phyloP scores from a whole-genome alignment of 2,329 filamentous ascomycete species.

The Ampelomyces quisqualis region DNA sequence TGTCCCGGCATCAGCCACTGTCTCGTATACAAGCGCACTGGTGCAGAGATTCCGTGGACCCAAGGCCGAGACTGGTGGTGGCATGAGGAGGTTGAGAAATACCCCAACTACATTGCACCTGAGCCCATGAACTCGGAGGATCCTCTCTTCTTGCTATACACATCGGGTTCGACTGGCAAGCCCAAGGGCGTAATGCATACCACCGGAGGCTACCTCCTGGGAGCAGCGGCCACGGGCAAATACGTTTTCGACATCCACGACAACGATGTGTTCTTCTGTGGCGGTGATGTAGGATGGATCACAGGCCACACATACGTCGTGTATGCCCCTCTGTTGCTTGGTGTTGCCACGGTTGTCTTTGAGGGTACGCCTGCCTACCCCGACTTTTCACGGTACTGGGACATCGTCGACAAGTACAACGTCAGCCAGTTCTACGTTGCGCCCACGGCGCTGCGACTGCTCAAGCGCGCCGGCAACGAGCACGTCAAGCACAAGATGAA shows the following conservation, averaged over 20 bases:
- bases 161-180: conserved; percentile 95
- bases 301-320: conserved; percentile 98
- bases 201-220: conserved; percentile 90
- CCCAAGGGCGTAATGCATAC: conserved; percentile 99
- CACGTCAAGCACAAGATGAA: conserved; percentile 89
- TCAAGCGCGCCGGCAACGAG: conserved; percentile 94
- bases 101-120: conserved; percentile 86
- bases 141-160: conserved; percentile 96
- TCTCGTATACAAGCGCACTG: conserved; percentile 93
- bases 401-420: conserved; percentile 91
- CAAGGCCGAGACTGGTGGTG: conserved; percentile 91
- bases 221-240: conserved; percentile 90
- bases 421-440: conserved; percentile 99
- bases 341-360: conserved; percentile 93
- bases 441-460: conserved; percentile 84
- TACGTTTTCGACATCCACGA: conserved; percentile 99
- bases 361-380: conserved; percentile 97
- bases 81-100: conserved; percentile 98
- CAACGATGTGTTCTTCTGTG: conserved; percentile 92
- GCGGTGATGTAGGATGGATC: conserved; percentile 98
- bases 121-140: conserved; percentile 92
- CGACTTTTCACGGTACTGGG: conserved; percentile 98
- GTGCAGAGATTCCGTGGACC: conserved; percentile 88
- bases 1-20: conserved; percentile 84
- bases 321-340: conserved; percentile 89